Percentiles rank a stretch among this genome's conserved stretches.
These are phyloP conservation scores for Phanerodontia chrysosporium DNA, from an alignment of 768 basidiomycete species.

Conservation along the genomic window DNA sequence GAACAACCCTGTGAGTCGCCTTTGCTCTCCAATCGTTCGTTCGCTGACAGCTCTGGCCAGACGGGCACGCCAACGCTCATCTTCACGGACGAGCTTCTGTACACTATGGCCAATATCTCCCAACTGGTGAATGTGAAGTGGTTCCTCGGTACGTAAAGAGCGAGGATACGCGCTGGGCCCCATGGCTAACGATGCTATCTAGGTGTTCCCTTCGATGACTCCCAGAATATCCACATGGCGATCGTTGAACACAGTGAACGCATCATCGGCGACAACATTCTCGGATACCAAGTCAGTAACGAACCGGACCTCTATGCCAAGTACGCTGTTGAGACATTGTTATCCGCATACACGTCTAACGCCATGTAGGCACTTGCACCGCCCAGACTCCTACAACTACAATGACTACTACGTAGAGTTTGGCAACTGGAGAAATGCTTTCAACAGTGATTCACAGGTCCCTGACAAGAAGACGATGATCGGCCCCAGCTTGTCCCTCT, in stretches of 20 bases:
- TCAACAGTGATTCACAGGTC: conserved; percentile 37
- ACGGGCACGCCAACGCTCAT: conserved; percentile 51
- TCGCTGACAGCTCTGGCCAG: conserved; percentile 29
- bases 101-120: conserved; percentile 44
- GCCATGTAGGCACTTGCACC: conserved; percentile 32
- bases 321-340: conserved; percentile 7
- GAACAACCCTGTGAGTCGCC: conserved; percentile 35
- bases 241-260: conserved; percentile 56
- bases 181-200: not conserved
- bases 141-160: conserved; percentile 34
- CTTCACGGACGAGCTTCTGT: conserved; percentile 46
- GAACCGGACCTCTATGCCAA: conserved; percentile 71
- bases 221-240: conserved; percentile 43
- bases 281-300: conserved; percentile 69
- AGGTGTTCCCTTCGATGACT: conserved; percentile 66
- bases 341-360: not conserved
- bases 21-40: conserved; percentile 23
- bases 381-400: conserved; percentile 30
- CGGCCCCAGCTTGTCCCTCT: conserved; percentile 52
- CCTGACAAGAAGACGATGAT: conserved; percentile 45
- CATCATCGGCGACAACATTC: conserved; percentile 61
- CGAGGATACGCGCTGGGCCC: not conserved
- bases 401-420: conserved; percentile 51
- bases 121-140: conserved; percentile 41
- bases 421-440: conserved; percentile 39